Evolutionary conservation across 495 filamentous ascomycete genomes (phyloP).

Genomic region (Hypoxylon lienhwacheense): DNA sequence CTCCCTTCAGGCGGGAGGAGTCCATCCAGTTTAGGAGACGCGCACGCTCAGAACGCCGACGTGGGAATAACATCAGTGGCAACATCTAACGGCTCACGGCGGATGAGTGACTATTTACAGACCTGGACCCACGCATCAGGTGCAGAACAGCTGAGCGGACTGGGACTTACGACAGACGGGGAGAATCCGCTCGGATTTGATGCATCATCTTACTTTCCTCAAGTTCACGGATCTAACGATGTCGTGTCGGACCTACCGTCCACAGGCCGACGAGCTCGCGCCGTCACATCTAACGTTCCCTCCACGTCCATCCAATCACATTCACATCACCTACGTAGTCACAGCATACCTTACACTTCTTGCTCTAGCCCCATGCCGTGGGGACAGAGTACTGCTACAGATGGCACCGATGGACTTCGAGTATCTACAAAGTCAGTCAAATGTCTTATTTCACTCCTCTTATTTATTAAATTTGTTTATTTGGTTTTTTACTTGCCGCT

Average conservation of each 20-base stretch:
- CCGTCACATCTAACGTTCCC: constrained; percentile 29
- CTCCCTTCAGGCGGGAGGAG: constrained; percentile 34
- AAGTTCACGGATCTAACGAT: constrained; percentile 31
- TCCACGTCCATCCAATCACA: constrained; percentile 26
- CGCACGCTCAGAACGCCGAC: constrained; percentile 28
- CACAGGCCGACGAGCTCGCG: constrained; percentile 29
- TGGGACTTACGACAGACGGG: constrained; percentile 34
- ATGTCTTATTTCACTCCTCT: neutral
- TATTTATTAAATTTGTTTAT: neutral
- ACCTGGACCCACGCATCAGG: constrained; percentile 31
- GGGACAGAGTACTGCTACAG: constrained; percentile 25
- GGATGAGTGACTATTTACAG: constrained; percentile 36
- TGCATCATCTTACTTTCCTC: constrained; percentile 31
- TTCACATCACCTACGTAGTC: constrained; percentile 30
- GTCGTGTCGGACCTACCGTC: constrained; percentile 33
- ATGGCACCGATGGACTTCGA: constrained; percentile 28
- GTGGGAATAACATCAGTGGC: constrained; percentile 14
- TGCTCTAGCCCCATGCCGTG: constrained; percentile 34
- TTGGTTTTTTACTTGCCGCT: neutral
- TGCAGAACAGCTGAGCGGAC: constrained; percentile 29
- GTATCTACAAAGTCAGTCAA: constrained; percentile 33
- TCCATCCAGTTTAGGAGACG: constrained; percentile 32
- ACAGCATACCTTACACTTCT: constrained; percentile 38
- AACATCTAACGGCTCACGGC: constrained; percentile 31
- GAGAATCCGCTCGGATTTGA: constrained; percentile 33